Percentiles rank a stretch among this genome's conserved stretches.
phyloP scores from a whole-genome alignment of 2,329 filamentous ascomycete species.

The Penicillium sp. region DNA sequence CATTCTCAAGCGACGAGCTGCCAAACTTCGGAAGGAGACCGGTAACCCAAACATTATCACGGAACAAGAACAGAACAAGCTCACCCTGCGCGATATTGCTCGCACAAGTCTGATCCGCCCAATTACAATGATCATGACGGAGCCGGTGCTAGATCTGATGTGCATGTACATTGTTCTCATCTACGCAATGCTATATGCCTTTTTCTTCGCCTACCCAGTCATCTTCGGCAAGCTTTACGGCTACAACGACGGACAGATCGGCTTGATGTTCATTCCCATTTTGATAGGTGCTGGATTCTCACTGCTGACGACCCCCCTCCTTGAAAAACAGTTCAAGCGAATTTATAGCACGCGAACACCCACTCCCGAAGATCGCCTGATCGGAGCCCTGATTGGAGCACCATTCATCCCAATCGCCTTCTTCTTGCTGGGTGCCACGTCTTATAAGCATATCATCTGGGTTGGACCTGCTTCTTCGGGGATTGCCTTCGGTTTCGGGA shows the following conservation, averaged over 20 bases:
- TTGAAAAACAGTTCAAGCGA: conserved; percentile 76
- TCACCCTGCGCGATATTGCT: conserved; percentile 47
- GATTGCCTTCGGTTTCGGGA: conserved; percentile 72
- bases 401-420: conserved; percentile 68
- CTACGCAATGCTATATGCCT: conserved; percentile 54
- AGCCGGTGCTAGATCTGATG: conserved; percentile 47
- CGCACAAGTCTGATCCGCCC: conserved; percentile 72
- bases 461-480: conserved; percentile 62
- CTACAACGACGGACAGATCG: conserved; percentile 42
- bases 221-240: conserved; percentile 73
- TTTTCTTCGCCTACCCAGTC: conserved; percentile 57
- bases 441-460: conserved; percentile 61
- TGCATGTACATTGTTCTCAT: conserved; percentile 74
- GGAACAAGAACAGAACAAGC: conserved; percentile 36
- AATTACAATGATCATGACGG: conserved; percentile 76
- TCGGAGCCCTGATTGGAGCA: conserved; percentile 73
- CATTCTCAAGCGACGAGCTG: conserved; percentile 40
- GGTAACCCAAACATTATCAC: conserved; percentile 39
- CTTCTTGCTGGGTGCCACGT: conserved; percentile 67
- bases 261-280: conserved; percentile 49
- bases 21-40: conserved; percentile 38
- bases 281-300: conserved; percentile 38
- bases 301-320: conserved; percentile 41
- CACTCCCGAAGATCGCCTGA: conserved; percentile 72
- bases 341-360: conserved; percentile 65